Evolutionary conservation across 2,329 filamentous ascomycete genomes (phyloP), one percentile per base, ranked within the genome.

Genomic region (Cladorrhinum sp.): DNA sequence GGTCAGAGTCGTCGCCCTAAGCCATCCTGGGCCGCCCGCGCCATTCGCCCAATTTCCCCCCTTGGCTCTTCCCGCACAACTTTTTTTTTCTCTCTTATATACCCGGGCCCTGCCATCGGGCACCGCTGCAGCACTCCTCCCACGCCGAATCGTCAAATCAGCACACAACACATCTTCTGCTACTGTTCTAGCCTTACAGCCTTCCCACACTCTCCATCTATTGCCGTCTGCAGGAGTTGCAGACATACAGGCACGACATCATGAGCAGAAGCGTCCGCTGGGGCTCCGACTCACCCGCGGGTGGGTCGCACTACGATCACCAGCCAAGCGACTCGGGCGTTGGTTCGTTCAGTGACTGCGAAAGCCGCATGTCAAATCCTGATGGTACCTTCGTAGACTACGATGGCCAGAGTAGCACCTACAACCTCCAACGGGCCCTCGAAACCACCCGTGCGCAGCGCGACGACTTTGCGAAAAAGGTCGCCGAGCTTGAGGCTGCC

Each of bases 241-340:
- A 45, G 41, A 45, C 20, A 45, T 45, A 45, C 41, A 45, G 41
- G 41, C 41, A 45, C 61, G 62, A 59, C 62, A 57, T 23, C 62
- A 65, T 64, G 63, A 64, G 61, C 62, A 71, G 70, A 62, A 69
- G 63, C 62, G 72, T 74, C 65, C 70, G 68, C 65, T 74, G 72
- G 64, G 66, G 69, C 51, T 59, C 68, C 55, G 65, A 68, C 53
- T 71, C 69, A 36, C 68, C 70, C 56, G 61, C 64, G 61, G 65
- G 68, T 56, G 69, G 66, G 64, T 68, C 67, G 52, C 66, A 66
- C 63, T 70, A 71, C 52, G 66, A 67, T 38, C 65, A 70, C 51
- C 68, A 69, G 36, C 66, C 68, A 50, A 72, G 69, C 65, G 72
- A 74, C 61, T 74, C 71, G 10, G 73, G 70, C 38, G 65, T 70